phyloP scores from a whole-genome alignment of 1,139 yeast genomes.

The Entelexis paramagnoliae region DNA sequence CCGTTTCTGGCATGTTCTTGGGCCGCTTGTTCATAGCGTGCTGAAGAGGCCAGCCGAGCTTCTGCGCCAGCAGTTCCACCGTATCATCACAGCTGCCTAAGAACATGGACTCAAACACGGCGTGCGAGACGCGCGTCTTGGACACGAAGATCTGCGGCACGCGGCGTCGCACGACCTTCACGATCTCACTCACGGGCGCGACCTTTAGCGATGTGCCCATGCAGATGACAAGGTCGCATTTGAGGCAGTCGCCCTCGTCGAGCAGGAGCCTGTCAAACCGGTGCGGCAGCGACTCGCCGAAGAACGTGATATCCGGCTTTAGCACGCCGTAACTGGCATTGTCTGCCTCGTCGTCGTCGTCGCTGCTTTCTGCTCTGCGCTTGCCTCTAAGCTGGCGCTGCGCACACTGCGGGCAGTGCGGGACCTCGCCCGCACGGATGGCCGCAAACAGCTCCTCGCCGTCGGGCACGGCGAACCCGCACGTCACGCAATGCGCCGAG shows the following conservation, averaged over 20 bases:
- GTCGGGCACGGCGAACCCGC: slow-evolving; percentile 48
- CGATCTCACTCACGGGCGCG: slow-evolving; percentile 90
- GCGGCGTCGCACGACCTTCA: slow-evolving; percentile 55
- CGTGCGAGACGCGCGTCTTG: slow-evolving; percentile 65
- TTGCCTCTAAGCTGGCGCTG: slow-evolving; percentile 14
- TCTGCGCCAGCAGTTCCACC: slow-evolving; percentile 52
- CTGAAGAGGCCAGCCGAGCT: slow-evolving; percentile 57
- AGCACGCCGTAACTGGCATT: slow-evolving; percentile 50
- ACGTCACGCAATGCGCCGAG: slow-evolving; percentile 75
- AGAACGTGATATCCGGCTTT: slow-evolving; percentile 93
- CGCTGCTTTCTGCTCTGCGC: slow-evolving; percentile 16
- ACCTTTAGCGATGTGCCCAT: slow-evolving; percentile 92
- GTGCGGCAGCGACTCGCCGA: slow-evolving; percentile 80
- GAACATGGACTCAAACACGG: slow-evolving; percentile 69
- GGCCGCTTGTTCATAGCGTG: slow-evolving; percentile 39
- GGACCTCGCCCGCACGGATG: slow-evolving; percentile 51
- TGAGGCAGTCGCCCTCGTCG: slow-evolving; percentile 43
- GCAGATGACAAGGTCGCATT: slow-evolving; percentile 74
- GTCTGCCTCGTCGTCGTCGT: slow-evolving; percentile 20
- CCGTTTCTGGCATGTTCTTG: slow-evolving; percentile 13
- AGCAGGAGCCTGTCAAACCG: slow-evolving; percentile 54
- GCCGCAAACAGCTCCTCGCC: slow-evolving; percentile 59
- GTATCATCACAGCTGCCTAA: slow-evolving; percentile 85
- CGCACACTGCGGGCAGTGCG: slow-evolving; percentile 61
- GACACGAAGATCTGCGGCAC: slow-evolving; percentile 82